Evolutionary conservation across 2,329 filamentous ascomycete species (phyloP).

Genomic region (Periconia sp.): DNA sequence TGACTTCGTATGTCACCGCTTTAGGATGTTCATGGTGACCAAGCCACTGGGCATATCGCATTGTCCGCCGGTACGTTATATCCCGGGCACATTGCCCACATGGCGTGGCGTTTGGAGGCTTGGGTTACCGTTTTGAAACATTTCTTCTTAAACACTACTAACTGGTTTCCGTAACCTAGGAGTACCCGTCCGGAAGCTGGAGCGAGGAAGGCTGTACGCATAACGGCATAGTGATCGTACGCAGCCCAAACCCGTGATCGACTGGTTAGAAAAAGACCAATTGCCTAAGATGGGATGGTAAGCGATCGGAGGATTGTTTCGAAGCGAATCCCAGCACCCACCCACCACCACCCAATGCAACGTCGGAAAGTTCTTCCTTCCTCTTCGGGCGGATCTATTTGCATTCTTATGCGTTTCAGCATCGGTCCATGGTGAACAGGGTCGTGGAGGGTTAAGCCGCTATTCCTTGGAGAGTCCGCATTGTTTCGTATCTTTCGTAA

Average conservation of each 20-base stretch:
- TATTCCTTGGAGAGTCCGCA: not conserved
- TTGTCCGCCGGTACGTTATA: slow-evolving; percentile 34
- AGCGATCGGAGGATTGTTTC: slow-evolving; percentile 2
- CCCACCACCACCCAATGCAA: not conserved
- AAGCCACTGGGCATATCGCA: slow-evolving; percentile 39
- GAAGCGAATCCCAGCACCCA: not conserved
- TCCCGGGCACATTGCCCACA: slow-evolving; percentile 1
- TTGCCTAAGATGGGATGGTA: not conserved
- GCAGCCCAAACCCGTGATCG: not conserved
- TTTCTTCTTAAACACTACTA: not conserved
- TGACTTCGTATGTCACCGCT: too few species aligned
- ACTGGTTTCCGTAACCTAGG: not conserved
- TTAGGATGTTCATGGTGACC: slow-evolving; percentile 27
- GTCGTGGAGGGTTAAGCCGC: not conserved
- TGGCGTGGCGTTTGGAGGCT: too few species aligned
- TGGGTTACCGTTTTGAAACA: too few species aligned
- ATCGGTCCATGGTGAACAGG: not conserved
- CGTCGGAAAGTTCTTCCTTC: not conserved
- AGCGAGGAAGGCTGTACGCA: slow-evolving; percentile 28
- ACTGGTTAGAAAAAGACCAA: not conserved
- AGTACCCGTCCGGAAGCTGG: slow-evolving; percentile 2
- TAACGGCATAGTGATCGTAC: slow-evolving; percentile 8
- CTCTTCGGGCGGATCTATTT: not conserved
- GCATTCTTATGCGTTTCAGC: not conserved
- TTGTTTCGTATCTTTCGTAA: not conserved